Conservation (phyloP, 805 yeast genomes). For the Jamesozyma rosinii region DNA sequence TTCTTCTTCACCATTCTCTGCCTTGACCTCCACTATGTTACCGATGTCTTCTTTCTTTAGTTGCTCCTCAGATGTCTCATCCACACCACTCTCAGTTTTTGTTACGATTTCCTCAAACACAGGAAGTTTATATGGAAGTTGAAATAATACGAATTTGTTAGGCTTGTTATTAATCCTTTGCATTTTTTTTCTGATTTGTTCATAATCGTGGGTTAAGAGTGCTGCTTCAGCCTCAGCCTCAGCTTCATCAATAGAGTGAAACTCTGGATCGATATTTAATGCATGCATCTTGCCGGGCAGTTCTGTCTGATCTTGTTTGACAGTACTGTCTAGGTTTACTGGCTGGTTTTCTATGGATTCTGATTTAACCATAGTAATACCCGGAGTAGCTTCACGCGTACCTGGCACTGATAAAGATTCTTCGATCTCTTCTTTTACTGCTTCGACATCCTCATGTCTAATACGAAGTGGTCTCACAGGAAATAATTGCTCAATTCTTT, state of each 20-base stretch:
- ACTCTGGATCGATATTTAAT: slow-evolving; percentile 22
- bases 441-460: slow-evolving; percentile 34
- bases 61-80: slow-evolving; percentile 1
- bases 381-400: slow-evolving; percentile 26
- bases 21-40: slow-evolving; percentile 6
- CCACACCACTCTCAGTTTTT: slow-evolving; percentile 4
- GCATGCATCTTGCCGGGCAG: slow-evolving; percentile 26
- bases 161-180: slow-evolving; percentile 27
- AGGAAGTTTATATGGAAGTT: slow-evolving; percentile 34
- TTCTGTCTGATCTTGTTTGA: slow-evolving; percentile 19
- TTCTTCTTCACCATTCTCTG: not conserved
- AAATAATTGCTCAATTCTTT: slow-evolving; percentile 35
- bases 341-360: slow-evolving; percentile 10
- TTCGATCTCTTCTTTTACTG: slow-evolving; percentile 27
- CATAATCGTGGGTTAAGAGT: slow-evolving; percentile 34
- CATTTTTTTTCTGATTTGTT: slow-evolving; percentile 27
- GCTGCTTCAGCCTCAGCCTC: slow-evolving; percentile 33
- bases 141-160: slow-evolving; percentile 32
- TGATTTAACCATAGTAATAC: slow-evolving; percentile 12
- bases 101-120: slow-evolving; percentile 21
- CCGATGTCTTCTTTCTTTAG: not conserved
- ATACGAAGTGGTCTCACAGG: slow-evolving; percentile 63
- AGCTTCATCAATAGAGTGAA: slow-evolving; percentile 24
- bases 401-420: slow-evolving; percentile 20
- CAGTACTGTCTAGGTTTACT: slow-evolving; percentile 9